A percentile compares a stretch with the other conserved stretches of the same genome.
These are phyloP conservation scores for Scutellaria minor DNA, from an alignment of 257 asterid species.

Conservation along the genomic window DNA sequence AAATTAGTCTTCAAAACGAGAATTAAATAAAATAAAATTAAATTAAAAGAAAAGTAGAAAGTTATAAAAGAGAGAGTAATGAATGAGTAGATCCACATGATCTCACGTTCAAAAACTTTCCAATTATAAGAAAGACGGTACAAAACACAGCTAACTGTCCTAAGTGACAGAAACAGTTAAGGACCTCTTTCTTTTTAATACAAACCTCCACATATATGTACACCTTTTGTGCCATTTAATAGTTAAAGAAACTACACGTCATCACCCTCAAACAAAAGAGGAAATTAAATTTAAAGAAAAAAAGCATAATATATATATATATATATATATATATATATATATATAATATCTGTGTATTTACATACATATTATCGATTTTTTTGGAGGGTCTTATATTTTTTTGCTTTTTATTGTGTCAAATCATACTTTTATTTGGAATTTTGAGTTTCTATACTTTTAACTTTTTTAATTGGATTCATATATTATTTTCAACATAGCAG, in stretches of 20 bases:
- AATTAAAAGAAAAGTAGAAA: background rate
- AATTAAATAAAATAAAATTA: too few species aligned
- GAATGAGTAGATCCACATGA: constrained; percentile 33
- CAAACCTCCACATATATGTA: background rate
- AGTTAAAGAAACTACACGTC: background rate
- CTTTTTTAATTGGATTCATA: too few species aligned
- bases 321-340: too few species aligned
- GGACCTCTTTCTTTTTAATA: background rate
- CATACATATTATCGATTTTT: too few species aligned
- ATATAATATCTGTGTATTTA: too few species aligned
- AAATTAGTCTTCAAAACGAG: background rate
- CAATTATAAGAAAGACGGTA: constrained; percentile 24
- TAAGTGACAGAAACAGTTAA: constrained; percentile 21
- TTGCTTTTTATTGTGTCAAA: too few species aligned
- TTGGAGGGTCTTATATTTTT: too few species aligned
- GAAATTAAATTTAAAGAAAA: background rate
- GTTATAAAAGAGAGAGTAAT: constrained; percentile 23
- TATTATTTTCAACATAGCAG: too few species aligned
- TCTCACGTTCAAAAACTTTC: constrained; percentile 17
- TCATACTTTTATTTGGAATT: too few species aligned
- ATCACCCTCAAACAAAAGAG: background rate
- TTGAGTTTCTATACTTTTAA: too few species aligned
- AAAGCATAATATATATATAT: too few species aligned
- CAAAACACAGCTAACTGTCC: constrained; percentile 23
- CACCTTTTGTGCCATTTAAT: background rate